Base-by-base conservation (phyloP, 805 yeast species). In the Wickerhamomyces queroliae region DNA sequence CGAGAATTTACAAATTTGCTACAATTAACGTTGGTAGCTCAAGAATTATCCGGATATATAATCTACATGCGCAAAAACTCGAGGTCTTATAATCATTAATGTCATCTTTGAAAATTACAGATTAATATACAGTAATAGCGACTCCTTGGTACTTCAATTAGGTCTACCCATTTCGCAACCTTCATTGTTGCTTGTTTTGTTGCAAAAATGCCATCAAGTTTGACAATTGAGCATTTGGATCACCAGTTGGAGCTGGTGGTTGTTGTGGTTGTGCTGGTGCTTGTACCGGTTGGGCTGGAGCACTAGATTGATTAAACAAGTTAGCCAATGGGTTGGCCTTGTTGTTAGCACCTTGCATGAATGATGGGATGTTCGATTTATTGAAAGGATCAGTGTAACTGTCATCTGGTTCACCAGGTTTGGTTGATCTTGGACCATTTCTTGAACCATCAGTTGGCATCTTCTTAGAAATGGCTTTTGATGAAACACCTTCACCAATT, bases 401-500 rank as follows among this genome's bases (percentile, higher is more conserved):
- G 17, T 52, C 57, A 41, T 55, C 62, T 10, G 73, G 64, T 50
- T 73, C 80, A 46, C 79, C 80, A 2, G 82, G 80, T 50, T 70
- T 72, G 40, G 83, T 81, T 3, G 95, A 83, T 56, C 82, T 79
- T 24, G 95, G 95, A 4, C 95, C 95, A 60, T 83, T 81, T 64
- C 85, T 76, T 5, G 89, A 76, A 16, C 87, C 79, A 60, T 89
- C 89, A 5, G 95, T 87, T 15, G 96, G 95, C 95, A 88, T 85
- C 59, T 87, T 85, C 63, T 80, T 80, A 10, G 95, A 83, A 63
- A 87, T 87, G 16, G 96, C 89, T 61, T 90, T 90, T 4, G 96
- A 86, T 1, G 95, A 83, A 36, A 87, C 85, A 46, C 97, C 97
- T 35, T 87, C 80, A 37, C 98, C 98, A 39, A 93, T 86, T 59